Evolutionary conservation across 2,329 filamentous ascomycete genomes (phyloP).

Genomic region (Aspergillus carbonarius): DNA sequence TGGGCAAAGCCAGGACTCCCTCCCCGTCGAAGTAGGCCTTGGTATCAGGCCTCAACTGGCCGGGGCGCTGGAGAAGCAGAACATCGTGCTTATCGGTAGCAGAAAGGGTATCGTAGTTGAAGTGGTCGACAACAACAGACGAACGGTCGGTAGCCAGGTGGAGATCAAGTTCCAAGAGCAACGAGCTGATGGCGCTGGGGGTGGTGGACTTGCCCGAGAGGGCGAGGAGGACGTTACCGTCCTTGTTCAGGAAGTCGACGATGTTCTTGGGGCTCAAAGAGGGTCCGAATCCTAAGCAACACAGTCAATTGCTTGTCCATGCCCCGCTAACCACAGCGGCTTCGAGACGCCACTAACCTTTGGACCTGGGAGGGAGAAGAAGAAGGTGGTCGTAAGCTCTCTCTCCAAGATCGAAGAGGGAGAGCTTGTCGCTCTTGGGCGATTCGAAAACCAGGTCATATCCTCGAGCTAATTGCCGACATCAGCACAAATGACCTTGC

Average conservation of each 20-base stretch:
- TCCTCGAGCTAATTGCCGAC: conserved; percentile 64
- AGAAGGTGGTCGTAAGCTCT: conserved; percentile 87
- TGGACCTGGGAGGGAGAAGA: conserved; percentile 83
- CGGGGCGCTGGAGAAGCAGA: conserved; percentile 71
- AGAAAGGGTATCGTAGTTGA: conserved; percentile 79
- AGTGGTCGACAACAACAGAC: conserved; percentile 87
- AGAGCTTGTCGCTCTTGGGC: conserved; percentile 73
- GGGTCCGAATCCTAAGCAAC: conserved; percentile 71
- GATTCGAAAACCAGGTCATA: conserved; percentile 79
- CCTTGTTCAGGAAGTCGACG: conserved; percentile 84
- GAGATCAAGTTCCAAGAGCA: conserved; percentile 87
- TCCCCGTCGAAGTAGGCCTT: conserved; percentile 75
- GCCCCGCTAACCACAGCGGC: not conserved
- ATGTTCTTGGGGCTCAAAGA: conserved; percentile 81
- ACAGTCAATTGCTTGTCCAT: conserved; percentile 26
- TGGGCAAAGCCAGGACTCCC: conserved; percentile 75
- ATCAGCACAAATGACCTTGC: conserved; percentile 9
- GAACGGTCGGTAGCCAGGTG: conserved; percentile 81
- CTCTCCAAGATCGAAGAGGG: conserved; percentile 82
- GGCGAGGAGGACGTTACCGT: conserved; percentile 87
- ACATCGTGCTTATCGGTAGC: conserved; percentile 85
- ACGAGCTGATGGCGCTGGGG: conserved; percentile 70
- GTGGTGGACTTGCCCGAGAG: conserved; percentile 71
- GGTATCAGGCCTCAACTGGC: conserved; percentile 63
- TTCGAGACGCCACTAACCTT: conserved; percentile 57